Evolutionary conservation across 139 green algal species (phyloP).

Genomic region (Tetradesmus lagerheimii): DNA sequence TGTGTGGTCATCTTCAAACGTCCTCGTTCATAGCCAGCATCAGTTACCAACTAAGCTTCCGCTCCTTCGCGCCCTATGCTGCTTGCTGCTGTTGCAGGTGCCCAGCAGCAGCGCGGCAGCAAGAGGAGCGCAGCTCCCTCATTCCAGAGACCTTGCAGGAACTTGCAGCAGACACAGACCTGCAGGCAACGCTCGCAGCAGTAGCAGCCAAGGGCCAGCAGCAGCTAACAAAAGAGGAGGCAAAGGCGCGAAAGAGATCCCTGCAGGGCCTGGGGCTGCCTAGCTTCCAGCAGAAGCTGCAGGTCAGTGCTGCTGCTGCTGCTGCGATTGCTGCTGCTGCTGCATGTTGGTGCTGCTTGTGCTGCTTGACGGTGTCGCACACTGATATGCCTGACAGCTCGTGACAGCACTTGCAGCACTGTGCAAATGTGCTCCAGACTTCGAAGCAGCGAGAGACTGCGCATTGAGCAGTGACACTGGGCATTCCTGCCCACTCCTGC

Average conservation of each 20-base stretch:
- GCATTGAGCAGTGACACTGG: no score
- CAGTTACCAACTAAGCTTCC: no score
- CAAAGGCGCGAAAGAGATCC: conserved; percentile 68
- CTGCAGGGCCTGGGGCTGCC: conserved; percentile 74
- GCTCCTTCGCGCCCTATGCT: background rate
- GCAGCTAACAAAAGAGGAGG: conserved; percentile 82
- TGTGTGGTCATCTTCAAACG: background rate
- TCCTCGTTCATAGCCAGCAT: no score
- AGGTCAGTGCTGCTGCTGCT: conserved; percentile 29
- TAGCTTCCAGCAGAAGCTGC: conserved; percentile 43
- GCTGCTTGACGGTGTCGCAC: no score
- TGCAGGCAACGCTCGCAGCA: conserved; percentile 57
- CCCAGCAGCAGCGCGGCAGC: conserved; percentile 17
- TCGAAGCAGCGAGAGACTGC: no score
- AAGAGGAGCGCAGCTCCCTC: conserved; percentile 66
- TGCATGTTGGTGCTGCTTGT: no score
- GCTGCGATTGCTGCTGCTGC: conserved; percentile 7
- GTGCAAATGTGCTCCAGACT: no score
- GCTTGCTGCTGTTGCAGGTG: conserved; percentile 6
- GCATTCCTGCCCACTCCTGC: no score
- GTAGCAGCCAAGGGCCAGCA: conserved; percentile 71
- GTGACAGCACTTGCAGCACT: no score
- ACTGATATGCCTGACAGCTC: no score
- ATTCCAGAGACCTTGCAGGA: conserved; percentile 83
- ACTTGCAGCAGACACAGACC: conserved; percentile 78